Conservation (phyloP, 306 rosid genomes). For the Senna tora region DNA sequence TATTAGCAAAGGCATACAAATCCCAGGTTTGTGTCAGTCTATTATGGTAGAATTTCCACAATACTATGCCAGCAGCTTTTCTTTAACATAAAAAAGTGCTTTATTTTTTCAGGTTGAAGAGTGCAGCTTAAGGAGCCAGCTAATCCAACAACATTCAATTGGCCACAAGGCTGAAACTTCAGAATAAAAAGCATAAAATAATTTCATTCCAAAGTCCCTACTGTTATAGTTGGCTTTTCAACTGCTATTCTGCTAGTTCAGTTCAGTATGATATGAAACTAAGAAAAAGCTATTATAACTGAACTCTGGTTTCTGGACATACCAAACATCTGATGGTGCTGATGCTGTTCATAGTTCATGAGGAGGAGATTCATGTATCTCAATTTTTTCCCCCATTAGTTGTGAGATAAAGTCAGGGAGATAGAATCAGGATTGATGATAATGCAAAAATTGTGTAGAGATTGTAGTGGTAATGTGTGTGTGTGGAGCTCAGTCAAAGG, state of each 20-base stretch:
- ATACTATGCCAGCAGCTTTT: constrained; percentile 17
- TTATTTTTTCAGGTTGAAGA: constrained; percentile 73
- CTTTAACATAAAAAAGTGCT: constrained; percentile 12
- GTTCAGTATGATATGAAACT: neutral
- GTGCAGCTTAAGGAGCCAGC: constrained; percentile 74
- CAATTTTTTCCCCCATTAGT: constrained; percentile 41
- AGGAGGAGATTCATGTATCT: constrained; percentile 27
- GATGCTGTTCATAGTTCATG: constrained; percentile 29
- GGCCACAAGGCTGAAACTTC: constrained; percentile 29
- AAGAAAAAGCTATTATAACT: neutral
- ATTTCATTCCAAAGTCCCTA: constrained; percentile 29
- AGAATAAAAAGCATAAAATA: constrained; percentile 31
- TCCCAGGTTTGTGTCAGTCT: constrained; percentile 59
- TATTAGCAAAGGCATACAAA: constrained; percentile 58
- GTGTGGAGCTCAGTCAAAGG: constrained; percentile 25
- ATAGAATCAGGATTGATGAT: constrained; percentile 15
- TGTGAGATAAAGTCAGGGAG: constrained; percentile 26
- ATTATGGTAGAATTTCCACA: neutral
- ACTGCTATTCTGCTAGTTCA: neutral
- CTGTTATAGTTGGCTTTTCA: neutral
- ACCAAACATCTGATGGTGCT: constrained; percentile 16
- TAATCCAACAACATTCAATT: constrained; percentile 55
- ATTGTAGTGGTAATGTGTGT: neutral
- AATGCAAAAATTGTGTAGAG: constrained; percentile 20
- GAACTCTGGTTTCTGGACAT: constrained; percentile 33